These are phyloP conservation scores for Corymbia calophylla DNA, from an alignment of 441 rosid genomes.

Conservation along the genomic window DNA sequence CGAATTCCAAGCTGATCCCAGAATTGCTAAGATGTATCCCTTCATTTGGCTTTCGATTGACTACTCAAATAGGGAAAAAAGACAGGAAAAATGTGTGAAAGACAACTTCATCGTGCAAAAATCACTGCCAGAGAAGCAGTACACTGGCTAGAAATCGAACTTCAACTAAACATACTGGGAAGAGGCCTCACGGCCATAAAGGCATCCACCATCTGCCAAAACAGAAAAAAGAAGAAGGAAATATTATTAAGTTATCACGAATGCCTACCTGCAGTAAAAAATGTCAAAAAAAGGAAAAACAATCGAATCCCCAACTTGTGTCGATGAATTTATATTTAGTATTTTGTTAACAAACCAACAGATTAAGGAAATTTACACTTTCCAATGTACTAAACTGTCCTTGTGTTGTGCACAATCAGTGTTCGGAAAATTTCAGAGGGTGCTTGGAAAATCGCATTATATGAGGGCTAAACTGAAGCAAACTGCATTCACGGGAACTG, in stretches of 20 bases:
- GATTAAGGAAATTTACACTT: not conserved
- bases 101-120: not conserved
- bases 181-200: slow-evolving; percentile 89
- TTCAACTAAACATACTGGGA: slow-evolving; percentile 69
- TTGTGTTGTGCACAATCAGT: not conserved
- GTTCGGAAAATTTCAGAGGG: not conserved
- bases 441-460: not conserved
- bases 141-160: not conserved
- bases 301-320: not conserved
- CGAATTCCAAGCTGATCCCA: not conserved
- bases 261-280: not conserved
- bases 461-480: not conserved
- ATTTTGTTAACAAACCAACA: not conserved
- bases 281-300: not conserved
- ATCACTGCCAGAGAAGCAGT: not conserved
- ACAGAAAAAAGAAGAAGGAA: not conserved
- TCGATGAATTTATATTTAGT: not conserved
- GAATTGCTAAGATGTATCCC: not conserved
- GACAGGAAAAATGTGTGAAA: not conserved
- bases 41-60: not conserved
- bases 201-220: slow-evolving; percentile 78
- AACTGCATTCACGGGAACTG: not conserved
- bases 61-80: not conserved
- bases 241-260: not conserved
- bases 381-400: not conserved